phyloP scores from a whole-genome alignment of 805 yeast species.

The Maudiozyma pseudohumilis region DNA sequence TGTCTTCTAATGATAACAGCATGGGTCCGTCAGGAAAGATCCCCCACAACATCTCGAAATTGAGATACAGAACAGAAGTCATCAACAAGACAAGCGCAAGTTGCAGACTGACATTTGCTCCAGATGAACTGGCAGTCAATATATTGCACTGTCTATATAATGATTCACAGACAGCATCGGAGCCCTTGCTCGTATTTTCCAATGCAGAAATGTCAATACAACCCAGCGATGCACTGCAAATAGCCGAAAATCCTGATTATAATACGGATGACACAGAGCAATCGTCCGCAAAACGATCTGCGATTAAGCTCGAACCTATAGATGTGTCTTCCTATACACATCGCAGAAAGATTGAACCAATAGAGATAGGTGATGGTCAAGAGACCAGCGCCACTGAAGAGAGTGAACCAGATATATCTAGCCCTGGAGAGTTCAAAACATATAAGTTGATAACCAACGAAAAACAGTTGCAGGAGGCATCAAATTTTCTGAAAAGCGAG shows the following conservation, averaged over 20 bases:
- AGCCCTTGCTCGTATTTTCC: constrained; percentile 20
- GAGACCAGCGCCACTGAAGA: background rate
- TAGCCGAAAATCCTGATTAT: background rate
- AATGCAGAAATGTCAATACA: constrained; percentile 4
- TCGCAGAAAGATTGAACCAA: background rate
- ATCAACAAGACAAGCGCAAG: constrained; percentile 3
- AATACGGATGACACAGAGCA: background rate
- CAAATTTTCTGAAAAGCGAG: constrained; percentile 7
- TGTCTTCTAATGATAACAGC: background rate
- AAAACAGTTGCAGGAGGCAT: constrained; percentile 17
- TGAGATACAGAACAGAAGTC: constrained; percentile 11
- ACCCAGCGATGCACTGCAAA: too few relatives aligned
- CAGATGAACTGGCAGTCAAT: constrained; percentile 22
- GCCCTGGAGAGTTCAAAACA: constrained; percentile 4
- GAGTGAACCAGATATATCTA: background rate
- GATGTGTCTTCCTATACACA: background rate
- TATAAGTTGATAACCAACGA: constrained; percentile 18
- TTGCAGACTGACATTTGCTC: constrained; percentile 16
- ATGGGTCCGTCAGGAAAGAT: too few relatives aligned
- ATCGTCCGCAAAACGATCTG: too few relatives aligned
- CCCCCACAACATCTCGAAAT: background rate
- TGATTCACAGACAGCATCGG: constrained; percentile 18
- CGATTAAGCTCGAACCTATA: background rate
- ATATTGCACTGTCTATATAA: constrained; percentile 22
- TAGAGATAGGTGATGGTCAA: background rate